phyloP scores from a whole-genome alignment of 2,329 filamentous ascomycete species.

The Trichoderma afroharzianum region DNA sequence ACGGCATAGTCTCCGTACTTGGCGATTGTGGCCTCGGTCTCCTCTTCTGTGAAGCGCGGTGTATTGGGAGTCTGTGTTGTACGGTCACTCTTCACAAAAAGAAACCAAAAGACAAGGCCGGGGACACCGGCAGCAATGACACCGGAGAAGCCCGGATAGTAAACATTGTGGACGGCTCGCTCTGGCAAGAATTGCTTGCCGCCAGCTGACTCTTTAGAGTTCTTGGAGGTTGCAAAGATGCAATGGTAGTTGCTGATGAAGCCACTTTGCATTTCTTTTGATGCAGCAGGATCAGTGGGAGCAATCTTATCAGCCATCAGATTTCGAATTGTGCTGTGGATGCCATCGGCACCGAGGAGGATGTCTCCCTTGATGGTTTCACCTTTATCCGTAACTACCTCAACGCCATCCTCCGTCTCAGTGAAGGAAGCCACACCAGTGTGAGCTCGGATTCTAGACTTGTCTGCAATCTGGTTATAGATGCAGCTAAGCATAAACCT shows the following conservation, averaged over 20 bases:
- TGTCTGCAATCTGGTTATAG: slow-evolving; percentile 8
- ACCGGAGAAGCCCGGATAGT: slow-evolving; percentile 4
- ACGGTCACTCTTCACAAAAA: not conserved
- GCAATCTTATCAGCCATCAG: not conserved
- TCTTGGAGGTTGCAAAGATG: slow-evolving; percentile 7
- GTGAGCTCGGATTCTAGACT: not conserved
- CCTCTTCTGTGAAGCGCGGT: not conserved
- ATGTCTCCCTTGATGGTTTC: slow-evolving; percentile 33
- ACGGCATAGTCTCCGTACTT: slow-evolving; percentile 4
- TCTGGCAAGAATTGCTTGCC: not conserved
- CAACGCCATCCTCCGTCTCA: slow-evolving; percentile 21
- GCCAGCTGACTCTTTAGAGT: not conserved
- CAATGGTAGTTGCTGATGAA: slow-evolving; percentile 5
- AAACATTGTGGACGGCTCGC: not conserved
- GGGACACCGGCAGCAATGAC: not conserved
- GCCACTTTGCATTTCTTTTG: not conserved
- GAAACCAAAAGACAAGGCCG: slow-evolving; percentile 2
- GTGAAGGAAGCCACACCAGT: slow-evolving; percentile 1
- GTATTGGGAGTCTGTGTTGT: not conserved
- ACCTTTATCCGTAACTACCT: slow-evolving; percentile 31
- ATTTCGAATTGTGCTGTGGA: slow-evolving; percentile 30
- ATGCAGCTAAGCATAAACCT: slow-evolving; percentile 5
- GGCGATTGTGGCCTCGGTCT: not conserved
- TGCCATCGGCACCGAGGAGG: slow-evolving; percentile 41
- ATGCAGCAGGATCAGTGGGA: not conserved